phyloP scores from a whole-genome alignment of 148 eudicot species.

The Rheum nobile region DNA sequence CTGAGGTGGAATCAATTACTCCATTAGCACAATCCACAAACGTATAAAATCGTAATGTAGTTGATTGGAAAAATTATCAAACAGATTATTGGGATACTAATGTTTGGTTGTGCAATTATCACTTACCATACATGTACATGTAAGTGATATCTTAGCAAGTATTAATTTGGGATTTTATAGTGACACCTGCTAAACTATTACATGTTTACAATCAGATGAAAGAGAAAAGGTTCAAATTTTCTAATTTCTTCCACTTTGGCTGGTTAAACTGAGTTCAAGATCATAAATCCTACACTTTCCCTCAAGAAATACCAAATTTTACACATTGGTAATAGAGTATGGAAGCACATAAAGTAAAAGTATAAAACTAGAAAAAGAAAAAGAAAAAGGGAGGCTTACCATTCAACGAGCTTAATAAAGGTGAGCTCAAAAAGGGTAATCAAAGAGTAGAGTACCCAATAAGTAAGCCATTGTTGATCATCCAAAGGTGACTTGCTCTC shows the following conservation, averaged over 20 bases:
- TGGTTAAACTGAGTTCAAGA: background rate
- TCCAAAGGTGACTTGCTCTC: slow-evolving; percentile 76
- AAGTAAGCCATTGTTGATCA: slow-evolving; percentile 96
- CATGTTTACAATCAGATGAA: background rate
- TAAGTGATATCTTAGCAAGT: too few species aligned
- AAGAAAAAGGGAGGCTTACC: slow-evolving; percentile 30
- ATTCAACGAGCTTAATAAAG: slow-evolving; percentile 66
- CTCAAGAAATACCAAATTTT: background rate
- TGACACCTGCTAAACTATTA: background rate
- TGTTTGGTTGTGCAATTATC: background rate
- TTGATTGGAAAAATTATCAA: background rate
- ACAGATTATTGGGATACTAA: background rate
- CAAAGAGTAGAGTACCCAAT: slow-evolving; percentile 89
- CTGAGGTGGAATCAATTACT: slow-evolving; percentile 23
- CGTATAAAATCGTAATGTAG: background rate
- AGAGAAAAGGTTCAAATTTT: background rate
- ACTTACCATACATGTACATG: background rate
- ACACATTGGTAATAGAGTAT: background rate
- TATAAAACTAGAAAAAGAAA: background rate
- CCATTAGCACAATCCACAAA: background rate
- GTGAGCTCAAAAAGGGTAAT: slow-evolving; percentile 91
- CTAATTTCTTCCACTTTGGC: background rate
- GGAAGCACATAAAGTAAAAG: background rate
- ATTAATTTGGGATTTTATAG: too few species aligned
- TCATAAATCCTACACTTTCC: background rate